These are phyloP conservation scores for Salix koriyanagi DNA, from an alignment of 345 rosid genomes.

Conservation along the genomic window DNA sequence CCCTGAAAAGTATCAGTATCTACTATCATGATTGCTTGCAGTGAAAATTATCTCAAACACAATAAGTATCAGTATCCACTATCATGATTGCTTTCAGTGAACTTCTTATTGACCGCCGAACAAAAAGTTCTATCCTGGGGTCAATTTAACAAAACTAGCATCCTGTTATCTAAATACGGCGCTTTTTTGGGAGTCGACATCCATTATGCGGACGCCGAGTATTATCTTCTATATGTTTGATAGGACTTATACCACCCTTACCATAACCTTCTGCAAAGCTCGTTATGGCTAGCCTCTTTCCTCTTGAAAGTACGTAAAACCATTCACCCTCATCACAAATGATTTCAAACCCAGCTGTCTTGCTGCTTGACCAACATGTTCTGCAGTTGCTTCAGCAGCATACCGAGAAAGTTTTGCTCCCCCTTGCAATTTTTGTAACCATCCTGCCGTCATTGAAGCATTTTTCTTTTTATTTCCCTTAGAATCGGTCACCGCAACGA, in stretches of 20 bases:
- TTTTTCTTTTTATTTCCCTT: conserved; percentile 61
- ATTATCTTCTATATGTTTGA: conserved; percentile 72
- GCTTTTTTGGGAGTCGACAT: conserved; percentile 74
- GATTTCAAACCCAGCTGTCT: conserved; percentile 68
- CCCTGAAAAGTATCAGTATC: neutral
- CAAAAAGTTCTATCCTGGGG: neutral
- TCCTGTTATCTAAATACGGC: conserved; percentile 43
- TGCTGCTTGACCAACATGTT: conserved; percentile 61
- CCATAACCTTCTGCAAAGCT: conserved; percentile 78
- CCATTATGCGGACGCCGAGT: conserved; percentile 86
- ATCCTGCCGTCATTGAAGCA: conserved; percentile 47
- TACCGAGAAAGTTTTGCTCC: conserved; percentile 57
- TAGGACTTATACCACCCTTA: conserved; percentile 44
- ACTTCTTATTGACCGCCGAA: neutral
- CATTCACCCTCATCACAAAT: conserved; percentile 79
- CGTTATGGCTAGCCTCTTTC: conserved; percentile 76
- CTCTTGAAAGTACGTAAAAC: conserved; percentile 73
- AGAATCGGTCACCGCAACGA: conserved; percentile 75
- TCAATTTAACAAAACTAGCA: neutral
- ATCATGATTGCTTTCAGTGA: neutral
- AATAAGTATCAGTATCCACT: neutral
- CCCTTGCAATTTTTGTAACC: conserved; percentile 49
- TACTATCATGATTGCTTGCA: neutral
- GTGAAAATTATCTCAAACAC: neutral
- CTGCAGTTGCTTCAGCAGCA: conserved; percentile 90